A percentile compares a stretch with the other conserved stretches of the same genome.
Conservation (phyloP, 176 grass and related monocot species). For the Carex scoparia region DNA sequence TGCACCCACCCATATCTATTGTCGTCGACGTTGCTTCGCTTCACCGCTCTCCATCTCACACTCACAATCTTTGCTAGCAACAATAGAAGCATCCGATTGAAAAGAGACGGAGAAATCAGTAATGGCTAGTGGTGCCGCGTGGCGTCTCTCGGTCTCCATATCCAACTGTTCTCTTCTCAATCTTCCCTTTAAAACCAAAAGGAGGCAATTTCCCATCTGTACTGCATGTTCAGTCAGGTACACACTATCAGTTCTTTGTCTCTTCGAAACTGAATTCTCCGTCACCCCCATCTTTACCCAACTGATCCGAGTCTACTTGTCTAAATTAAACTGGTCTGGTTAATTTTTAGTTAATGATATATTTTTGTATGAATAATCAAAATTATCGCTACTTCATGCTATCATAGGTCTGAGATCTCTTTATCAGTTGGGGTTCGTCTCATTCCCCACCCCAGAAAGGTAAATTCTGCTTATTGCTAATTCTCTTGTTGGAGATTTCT, state of each 20-base stretch:
- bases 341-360: no score
- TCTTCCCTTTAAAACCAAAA: neutral
- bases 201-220: neutral
- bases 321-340: neutral
- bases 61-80: neutral
- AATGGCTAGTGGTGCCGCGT: neutral
- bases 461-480: neutral
- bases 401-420: constrained; percentile 49
- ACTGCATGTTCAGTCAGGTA: constrained; percentile 18
- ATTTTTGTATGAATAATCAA: neutral
- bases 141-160: constrained; percentile 17
- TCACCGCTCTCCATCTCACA: constrained; percentile 6
- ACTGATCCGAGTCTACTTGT: neutral
- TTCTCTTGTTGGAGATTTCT: neutral
- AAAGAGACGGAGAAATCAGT: neutral
- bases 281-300: neutral
- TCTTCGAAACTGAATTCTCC: neutral
- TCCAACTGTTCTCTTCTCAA: neutral
- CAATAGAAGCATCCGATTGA: neutral
- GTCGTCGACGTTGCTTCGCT: neutral
- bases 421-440: constrained; percentile 56
- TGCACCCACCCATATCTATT: neutral
- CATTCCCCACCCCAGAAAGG: constrained; percentile 78
- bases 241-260: neutral
- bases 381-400: neutral